Evolutionary conservation across 805 yeast genomes (phyloP).

Genomic region (Candida koratica): DNA sequence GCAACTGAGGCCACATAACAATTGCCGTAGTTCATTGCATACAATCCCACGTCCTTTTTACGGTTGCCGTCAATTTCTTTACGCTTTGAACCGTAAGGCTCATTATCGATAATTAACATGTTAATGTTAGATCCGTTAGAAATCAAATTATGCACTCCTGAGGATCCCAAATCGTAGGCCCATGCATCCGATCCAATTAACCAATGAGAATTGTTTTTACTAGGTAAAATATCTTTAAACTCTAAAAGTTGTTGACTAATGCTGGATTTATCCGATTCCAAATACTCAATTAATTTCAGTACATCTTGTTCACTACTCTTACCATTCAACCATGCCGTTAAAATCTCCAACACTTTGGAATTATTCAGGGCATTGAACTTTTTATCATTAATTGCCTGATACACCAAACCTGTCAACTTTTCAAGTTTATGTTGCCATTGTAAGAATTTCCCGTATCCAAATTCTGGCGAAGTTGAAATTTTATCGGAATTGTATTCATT

Average conservation of each 20-base stretch:
- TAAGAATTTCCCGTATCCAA: constrained; percentile 75
- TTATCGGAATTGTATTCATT: constrained; percentile 52
- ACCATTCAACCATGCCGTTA: constrained; percentile 66
- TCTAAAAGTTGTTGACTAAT: constrained; percentile 45
- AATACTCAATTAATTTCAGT: constrained; percentile 22
- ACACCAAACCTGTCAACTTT: constrained; percentile 43
- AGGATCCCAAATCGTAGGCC: constrained; percentile 88
- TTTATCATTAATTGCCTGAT: constrained; percentile 43
- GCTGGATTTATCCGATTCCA: constrained; percentile 35
- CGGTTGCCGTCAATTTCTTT: constrained; percentile 44
- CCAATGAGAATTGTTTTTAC: constrained; percentile 58
- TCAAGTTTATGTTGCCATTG: constrained; percentile 50
- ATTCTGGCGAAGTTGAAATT: constrained; percentile 64
- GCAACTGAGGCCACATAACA: constrained; percentile 94
- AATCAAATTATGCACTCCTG: constrained; percentile 84
- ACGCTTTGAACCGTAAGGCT: constrained; percentile 51
- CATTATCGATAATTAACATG: constrained; percentile 82
- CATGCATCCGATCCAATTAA: constrained; percentile 91
- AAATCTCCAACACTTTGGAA: constrained; percentile 47
- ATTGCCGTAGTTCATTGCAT: constrained; percentile 89
- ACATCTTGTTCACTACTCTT: constrained; percentile 16
- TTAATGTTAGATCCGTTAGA: constrained; percentile 74
- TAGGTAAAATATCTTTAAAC: constrained; percentile 42
- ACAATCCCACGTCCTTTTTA: constrained; percentile 89
- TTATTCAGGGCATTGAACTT: constrained; percentile 43